Evolutionary conservation across 2,329 filamentous ascomycete genomes (phyloP), one percentile per base, ranked within the genome.

Genomic region (Calycina herbarum): DNA sequence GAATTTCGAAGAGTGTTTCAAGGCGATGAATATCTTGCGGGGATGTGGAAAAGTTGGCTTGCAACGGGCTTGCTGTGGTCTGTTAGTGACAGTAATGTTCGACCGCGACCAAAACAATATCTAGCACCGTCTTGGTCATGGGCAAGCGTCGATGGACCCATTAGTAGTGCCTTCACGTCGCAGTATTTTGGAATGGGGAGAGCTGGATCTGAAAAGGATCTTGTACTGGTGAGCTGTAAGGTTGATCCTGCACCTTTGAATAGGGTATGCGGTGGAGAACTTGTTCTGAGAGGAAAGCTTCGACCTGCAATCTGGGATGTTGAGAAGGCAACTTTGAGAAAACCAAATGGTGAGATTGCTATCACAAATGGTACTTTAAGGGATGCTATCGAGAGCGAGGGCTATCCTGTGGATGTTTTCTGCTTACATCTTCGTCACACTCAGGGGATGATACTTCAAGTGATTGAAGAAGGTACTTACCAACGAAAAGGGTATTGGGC

Each of bases 61-160:
- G 7, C 31, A 10, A 15, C 20, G 24, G 59, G 42, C 13, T 33
- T 61, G 13, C n/a, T 8, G 29, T 61, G 59, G 59, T n/a, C 24
- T n/a, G 38, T n/a, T 3, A 24, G 42, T 11, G 15, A 20, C 20
- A 13, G 27, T 7, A 5, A 29, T 7, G 2, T 24, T 24, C 38
- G 24, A 2, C 38, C 40, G 45, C 38, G 42, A n/a, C 20, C 20
- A 40, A 24, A 35, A 15, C 6, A 61, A 51, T 38, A 45, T 17
- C 20, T 8, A 2, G 59, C 59, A 15, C 59, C 59, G 1, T 38
- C 59, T 17, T 61, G 59, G 59, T 61, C 59, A 20, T 61, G 59
- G 59, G 59, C 29, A 29, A 27, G n/a, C 20, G 42, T 61, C 24
- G 40, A 61, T 38, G 59, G 59, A 17, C 2, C 38, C 13, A 10